phyloP scores from a whole-genome alignment of 108 stramenopile species.

The Cylindrotheca closterium region DNA sequence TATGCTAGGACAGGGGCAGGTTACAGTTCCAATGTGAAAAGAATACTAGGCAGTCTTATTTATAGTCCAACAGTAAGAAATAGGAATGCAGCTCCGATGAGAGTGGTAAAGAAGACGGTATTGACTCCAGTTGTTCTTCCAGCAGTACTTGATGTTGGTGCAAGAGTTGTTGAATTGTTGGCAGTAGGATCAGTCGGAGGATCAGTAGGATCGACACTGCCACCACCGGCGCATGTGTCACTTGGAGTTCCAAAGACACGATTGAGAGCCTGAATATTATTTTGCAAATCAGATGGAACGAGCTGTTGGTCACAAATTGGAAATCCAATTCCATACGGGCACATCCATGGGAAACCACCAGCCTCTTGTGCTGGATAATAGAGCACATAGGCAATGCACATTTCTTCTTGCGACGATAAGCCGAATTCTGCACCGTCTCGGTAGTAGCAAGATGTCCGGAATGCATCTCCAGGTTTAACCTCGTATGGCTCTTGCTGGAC shows the following conservation, averaged over 20 bases:
- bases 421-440: conserved; percentile 23
- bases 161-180: too few species aligned
- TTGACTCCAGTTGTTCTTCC: too few species aligned
- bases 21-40: too few species aligned
- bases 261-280: background rate
- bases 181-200: too few species aligned
- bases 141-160: too few species aligned
- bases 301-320: conserved; percentile 8
- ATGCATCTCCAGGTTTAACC: conserved; percentile 48
- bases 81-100: too few species aligned
- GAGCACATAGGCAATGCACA: conserved; percentile 55
- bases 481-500: conserved; percentile 36
- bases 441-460: conserved; percentile 49
- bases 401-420: conserved; percentile 41
- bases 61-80: too few species aligned
- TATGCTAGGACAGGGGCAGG: too few species aligned
- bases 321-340: conserved; percentile 11
- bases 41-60: too few species aligned
- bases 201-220: background rate
- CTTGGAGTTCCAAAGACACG: background rate
- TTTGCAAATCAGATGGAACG: background rate
- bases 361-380: conserved; percentile 32
- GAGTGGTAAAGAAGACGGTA: too few species aligned
- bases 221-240: background rate
- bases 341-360: conserved; percentile 7